Base-by-base conservation (phyloP, 306 rosid species). In the Trifolium pratense region DNA sequence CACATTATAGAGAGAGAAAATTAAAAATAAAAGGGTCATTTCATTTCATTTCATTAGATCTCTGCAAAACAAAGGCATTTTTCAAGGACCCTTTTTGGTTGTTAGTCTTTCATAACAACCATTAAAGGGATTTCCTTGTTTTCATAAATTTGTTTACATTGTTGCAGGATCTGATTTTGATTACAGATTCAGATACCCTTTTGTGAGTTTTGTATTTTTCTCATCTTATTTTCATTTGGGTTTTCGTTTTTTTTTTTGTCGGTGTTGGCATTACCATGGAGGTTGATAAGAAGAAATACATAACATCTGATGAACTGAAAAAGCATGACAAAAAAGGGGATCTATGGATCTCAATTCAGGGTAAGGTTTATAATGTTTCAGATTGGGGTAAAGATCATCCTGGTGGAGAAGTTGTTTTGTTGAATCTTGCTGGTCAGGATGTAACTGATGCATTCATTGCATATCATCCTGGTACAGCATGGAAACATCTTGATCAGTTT, bases 281-380 rank as follows among this genome's bases (percentile, higher is more conserved):
- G 78, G 73, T 20, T 64, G 85, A 78, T 70, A 85, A 65, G 57
- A 87, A 53, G 63, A 91, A 51, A 73, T 84, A 79, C 63, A 84
- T 91, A 20, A 80, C 89, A 2, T 17, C 39, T 2, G 92, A 85
- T 65, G 90, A 87, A 21, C 81, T 91, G 9, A 58, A 46, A 8
- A 29, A 46, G 55, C 97, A 91, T 69, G 84, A 85, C 70, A 82
- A 77, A 39, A 73, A 71, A 4, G 97, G 87, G 23, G 92, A 91
- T 83, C 75, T 91, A 31, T 91, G 97, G 97, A 87, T 91, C 69
- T 91, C 97, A 0, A 81, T 91, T 17, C 89, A 89, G 74, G 97
- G 97, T 0, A 89, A 89, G 85, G 78, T 91, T 56, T 91, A 89
- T 76, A 66, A 91, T 52, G 97, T 91, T 42, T 51, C 92, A 11